Base-by-base conservation (phyloP, 1,139 yeast genomes). In the Yamadazyma triangularis region DNA sequence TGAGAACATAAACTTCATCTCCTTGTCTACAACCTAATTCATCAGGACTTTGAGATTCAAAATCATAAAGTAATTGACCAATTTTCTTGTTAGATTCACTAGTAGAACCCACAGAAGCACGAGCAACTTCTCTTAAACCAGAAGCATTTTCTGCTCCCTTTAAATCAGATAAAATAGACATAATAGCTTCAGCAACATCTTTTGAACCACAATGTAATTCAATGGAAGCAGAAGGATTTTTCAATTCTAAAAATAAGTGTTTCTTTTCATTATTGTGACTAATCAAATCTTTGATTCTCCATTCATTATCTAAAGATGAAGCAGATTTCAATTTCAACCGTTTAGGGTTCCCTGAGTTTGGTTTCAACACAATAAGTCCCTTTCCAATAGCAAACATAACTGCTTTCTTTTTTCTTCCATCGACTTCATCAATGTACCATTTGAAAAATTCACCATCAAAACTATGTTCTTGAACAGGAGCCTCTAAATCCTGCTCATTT, bases 391-490 rank as follows among this genome's bases (percentile, higher is more conserved):
- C 58, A 29, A 69, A 60, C 10, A 55, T 44, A 7, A 68, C 62
- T 0, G 70, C 51, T 31, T 64, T 53, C 51, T 83, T 84, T 53
- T 83, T 86, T 45, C 94, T 80, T 8, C 96, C 95, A 32, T 87
- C 95, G 21, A 91, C 85, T 57, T 91, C 98, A 47, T 84, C 85
- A 31, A 91, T 83, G 33, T 72, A 71, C 97, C 97, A 91, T 22
- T 86, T 78, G 57, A 77, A 78, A 45, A 71, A 76, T 30, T 71
- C 77, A 8, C 75, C 77, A 38, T 70, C 77, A 38, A 62, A 71
- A 8, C 51, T 53, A 38, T 66, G 71, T 31, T 61, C 44, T 29
- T 35, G 42, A 4, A 30, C 25, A 16, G 40, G 30, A 24, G 37
- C 30, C 19, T 41, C 36, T 26, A 40, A 34, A 28, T 44, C 46